Conservation (phyloP, 2,329 filamentous ascomycete species). For the Penicillium glabrum region DNA sequence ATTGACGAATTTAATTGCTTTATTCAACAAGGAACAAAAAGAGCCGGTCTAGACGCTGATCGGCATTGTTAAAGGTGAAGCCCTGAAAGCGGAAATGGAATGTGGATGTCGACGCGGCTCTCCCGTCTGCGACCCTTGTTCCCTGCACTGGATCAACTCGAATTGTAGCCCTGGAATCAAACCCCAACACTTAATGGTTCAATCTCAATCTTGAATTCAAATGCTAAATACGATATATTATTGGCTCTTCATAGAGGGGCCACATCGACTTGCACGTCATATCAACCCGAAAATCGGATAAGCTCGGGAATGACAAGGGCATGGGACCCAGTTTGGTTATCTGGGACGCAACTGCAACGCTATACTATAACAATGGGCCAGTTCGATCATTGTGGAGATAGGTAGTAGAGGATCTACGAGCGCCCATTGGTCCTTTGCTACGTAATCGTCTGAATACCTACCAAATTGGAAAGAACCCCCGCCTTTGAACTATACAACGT, state of each 20-base stretch:
- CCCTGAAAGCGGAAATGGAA: constrained; percentile 21
- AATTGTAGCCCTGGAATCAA: not conserved
- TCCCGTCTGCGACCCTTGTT: not conserved
- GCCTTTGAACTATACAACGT: not conserved
- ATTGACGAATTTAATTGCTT: not conserved
- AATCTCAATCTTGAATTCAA: not conserved
- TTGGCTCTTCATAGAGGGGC: not conserved
- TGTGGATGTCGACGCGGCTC: not conserved
- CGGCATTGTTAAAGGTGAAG: constrained; percentile 1
- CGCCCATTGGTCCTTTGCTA: not conserved
- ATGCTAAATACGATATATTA: not conserved
- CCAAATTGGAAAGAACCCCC: not conserved
- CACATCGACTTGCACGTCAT: constrained; percentile 6
- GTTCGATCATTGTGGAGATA: constrained; percentile 16
- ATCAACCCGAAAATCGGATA: not conserved
- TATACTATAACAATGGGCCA: constrained; percentile 19
- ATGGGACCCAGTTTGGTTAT: not conserved
- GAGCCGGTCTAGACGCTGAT: constrained; percentile 10
- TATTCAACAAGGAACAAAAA: not conserved
- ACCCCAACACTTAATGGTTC: not conserved
- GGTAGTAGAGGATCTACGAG: constrained; percentile 18
- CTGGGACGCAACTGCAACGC: constrained; percentile 26
- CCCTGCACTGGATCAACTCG: not conserved
- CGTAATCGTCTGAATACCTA: not conserved
- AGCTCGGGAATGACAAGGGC: not conserved